These are phyloP conservation scores for Sesbania bispinosa DNA, from an alignment of 306 rosid genomes.

Conservation along the genomic window DNA sequence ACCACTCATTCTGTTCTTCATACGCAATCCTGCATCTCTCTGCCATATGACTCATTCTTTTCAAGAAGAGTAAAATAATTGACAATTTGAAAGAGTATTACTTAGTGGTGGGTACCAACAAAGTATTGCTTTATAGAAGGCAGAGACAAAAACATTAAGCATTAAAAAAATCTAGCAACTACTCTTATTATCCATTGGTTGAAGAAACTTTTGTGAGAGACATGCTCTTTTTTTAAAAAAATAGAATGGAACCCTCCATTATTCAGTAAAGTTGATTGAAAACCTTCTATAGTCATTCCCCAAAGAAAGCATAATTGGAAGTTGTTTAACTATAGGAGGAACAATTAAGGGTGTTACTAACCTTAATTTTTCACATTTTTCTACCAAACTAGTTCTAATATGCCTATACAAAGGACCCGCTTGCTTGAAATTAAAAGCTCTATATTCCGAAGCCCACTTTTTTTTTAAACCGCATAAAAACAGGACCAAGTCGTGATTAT, in stretches of 20 bases:
- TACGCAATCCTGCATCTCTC: constrained; percentile 95
- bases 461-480: constrained; percentile 29
- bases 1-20: constrained; percentile 96
- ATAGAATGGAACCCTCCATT: constrained; percentile 12
- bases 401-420: constrained; percentile 27
- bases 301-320: constrained; percentile 4
- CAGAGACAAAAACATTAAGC: constrained; percentile 16
- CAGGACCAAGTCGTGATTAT: too few species aligned
- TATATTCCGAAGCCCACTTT: constrained; percentile 34
- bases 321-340: constrained; percentile 9
- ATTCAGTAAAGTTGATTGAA: constrained; percentile 17
- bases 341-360: constrained; percentile 21
- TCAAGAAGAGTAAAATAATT: too few species aligned
- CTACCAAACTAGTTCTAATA: constrained; percentile 15
- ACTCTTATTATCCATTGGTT: constrained; percentile 25
- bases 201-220: constrained; percentile 9
- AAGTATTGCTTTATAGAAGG: constrained; percentile 8
- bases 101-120: constrained; percentile 39
- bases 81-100: too few species aligned
- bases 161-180: constrained; percentile 22
- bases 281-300: constrained; percentile 4
- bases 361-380: too few species aligned
- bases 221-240: not conserved
- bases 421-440: constrained; percentile 12
- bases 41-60: constrained; percentile 29